Conservation (phyloP, 2,329 filamentous ascomycete species). For the Microcyclospora pomicola region DNA sequence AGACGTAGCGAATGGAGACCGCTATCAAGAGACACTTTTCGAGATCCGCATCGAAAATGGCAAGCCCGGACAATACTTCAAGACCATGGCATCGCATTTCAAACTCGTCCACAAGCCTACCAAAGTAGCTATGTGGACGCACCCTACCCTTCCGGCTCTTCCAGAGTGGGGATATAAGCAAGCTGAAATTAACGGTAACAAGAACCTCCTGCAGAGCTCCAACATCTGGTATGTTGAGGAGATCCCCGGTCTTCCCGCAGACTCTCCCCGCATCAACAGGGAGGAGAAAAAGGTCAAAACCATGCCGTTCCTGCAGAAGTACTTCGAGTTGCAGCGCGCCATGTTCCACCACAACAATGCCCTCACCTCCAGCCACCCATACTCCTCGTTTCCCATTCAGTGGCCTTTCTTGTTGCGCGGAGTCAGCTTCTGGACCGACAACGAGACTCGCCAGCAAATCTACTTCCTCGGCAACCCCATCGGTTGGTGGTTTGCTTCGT, state of each 20-base stretch:
- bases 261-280: conserved; percentile 60
- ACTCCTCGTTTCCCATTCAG: conserved; percentile 85
- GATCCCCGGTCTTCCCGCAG: conserved; percentile 61
- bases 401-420: conserved; percentile 96
- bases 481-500: conserved; percentile 94
- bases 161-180: conserved; percentile 96
- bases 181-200: conserved; percentile 98
- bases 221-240: conserved; percentile 94
- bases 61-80: conserved; percentile 71
- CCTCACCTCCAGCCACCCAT: conserved; percentile 90
- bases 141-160: conserved; percentile 60
- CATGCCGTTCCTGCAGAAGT: conserved; percentile 83
- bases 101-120: conserved; percentile 89
- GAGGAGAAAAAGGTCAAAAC: conserved; percentile 66
- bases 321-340: conserved; percentile 86
- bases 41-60: conserved; percentile 81
- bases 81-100: conserved; percentile 82
- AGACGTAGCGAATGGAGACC: conserved; percentile 58
- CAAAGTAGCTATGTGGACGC: conserved; percentile 98
- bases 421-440: conserved; percentile 98
- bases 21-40: conserved; percentile 82
- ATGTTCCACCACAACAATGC: conserved; percentile 99
- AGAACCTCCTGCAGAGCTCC: conserved; percentile 76
- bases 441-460: conserved; percentile 87
- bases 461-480: conserved; percentile 97